A percentile compares a stretch with the other conserved stretches of the same genome.
Conservation (phyloP, 179 eudicot genomes). For the Gypsophila paniculata region DNA sequence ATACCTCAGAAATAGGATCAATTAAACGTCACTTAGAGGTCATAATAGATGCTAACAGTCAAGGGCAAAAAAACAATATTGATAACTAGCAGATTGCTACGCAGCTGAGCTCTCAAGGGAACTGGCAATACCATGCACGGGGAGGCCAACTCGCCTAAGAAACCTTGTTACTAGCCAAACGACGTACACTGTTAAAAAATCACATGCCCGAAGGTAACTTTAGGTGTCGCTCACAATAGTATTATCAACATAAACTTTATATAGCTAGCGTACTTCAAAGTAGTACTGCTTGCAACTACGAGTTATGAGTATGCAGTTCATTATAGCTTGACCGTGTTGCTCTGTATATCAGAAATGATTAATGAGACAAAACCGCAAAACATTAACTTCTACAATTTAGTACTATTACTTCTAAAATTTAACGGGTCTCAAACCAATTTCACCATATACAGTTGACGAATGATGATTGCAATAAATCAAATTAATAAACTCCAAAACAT, state of each 20-base stretch:
- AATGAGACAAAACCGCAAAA: background rate
- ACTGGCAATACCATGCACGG: background rate
- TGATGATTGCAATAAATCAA: background rate
- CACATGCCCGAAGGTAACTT: background rate
- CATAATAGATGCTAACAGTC: background rate
- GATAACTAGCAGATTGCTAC: background rate
- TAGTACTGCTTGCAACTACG: background rate
- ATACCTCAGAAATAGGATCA: background rate
- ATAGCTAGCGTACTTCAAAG: no score
- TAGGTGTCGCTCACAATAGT: background rate
- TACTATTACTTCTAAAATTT: background rate
- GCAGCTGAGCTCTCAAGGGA: background rate
- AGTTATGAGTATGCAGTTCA: background rate
- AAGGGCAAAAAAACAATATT: background rate
- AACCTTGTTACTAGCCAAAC: background rate
- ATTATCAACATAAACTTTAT: background rate
- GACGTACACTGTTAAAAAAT: background rate
- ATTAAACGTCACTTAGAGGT: background rate
- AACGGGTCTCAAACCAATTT: background rate
- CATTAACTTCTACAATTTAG: background rate
- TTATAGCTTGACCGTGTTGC: background rate
- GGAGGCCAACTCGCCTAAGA: background rate
- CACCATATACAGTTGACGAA: background rate
- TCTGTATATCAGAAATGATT: conserved; percentile 8
- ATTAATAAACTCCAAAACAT: conserved; percentile 6